These are phyloP conservation scores for Trichophyton mentagrophytes DNA, from an alignment of 2,329 filamentous ascomycete genomes.

Conservation along the genomic window DNA sequence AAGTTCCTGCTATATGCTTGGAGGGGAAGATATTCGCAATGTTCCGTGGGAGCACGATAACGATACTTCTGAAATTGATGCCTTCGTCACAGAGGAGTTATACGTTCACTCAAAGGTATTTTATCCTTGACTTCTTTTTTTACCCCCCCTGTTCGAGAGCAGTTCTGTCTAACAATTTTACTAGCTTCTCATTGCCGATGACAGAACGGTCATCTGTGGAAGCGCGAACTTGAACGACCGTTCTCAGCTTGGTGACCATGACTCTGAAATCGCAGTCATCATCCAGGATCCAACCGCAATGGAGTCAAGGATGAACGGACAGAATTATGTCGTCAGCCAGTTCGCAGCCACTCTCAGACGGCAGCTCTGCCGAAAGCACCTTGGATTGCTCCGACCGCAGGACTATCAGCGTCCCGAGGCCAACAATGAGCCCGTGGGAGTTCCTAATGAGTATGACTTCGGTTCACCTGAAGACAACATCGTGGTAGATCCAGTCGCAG, in stretches of 20 bases:
- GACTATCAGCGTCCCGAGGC: constrained; percentile 47
- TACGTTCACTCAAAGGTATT: constrained; percentile 75
- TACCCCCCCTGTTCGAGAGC: neutral
- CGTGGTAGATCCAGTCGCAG: constrained; percentile 47
- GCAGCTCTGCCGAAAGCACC: constrained; percentile 79
- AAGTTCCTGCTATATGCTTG: constrained; percentile 73
- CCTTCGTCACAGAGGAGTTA: constrained; percentile 88
- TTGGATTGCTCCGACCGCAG: constrained; percentile 68
- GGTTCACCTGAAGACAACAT: constrained; percentile 35
- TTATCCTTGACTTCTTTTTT: neutral
- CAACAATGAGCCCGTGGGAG: constrained; percentile 47
- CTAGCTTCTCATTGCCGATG: constrained; percentile 59
- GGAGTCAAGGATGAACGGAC: constrained; percentile 59
- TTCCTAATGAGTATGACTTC: constrained; percentile 45
- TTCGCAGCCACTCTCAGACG: constrained; percentile 73
- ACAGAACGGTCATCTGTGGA: constrained; percentile 68
- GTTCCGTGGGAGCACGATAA: constrained; percentile 63
- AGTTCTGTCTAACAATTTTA: neutral
- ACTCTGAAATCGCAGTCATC: constrained; percentile 80
- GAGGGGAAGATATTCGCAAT: constrained; percentile 48
- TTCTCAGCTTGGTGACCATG: constrained; percentile 71
- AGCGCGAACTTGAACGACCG: constrained; percentile 58
- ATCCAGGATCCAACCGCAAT: constrained; percentile 66
- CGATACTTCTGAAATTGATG: constrained; percentile 62
- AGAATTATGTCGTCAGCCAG: constrained; percentile 55